Evolutionary conservation across 139 green algal species (phyloP), one percentile per base, ranked within the genome.

Genomic region (Tetratostichococcus sp.): DNA sequence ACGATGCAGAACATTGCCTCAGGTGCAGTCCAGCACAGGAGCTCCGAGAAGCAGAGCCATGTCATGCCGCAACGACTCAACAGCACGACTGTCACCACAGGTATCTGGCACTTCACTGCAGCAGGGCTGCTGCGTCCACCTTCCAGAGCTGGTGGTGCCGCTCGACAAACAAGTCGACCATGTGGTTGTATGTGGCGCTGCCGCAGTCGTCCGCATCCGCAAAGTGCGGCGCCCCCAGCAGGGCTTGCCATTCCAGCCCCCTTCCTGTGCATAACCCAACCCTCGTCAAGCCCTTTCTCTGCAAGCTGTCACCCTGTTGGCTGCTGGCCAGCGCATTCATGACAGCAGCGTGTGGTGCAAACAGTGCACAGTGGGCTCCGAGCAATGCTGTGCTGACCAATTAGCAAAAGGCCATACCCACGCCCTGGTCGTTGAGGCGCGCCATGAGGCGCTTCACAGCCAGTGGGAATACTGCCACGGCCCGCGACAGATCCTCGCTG

Each of bases 61-160:
- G n/a, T n/a, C n/a, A 25, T 11, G 14, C 58, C 22, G 25, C 23
- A n/a, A 66, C 19, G 11, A 30, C 23, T 66, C 58, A 66, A 66
- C 23, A 31, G 19, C 58, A 66, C 14, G n/a, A 30, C 14, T 30
- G 8, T 11, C 22, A 25, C 58, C 58, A n/a, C 4, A 4, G 4
- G 58, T n/a, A 25, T 66, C n/a, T 19, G 58, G 58, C 23, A n/a
- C n/a, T n/a, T n/a, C n/a, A n/a, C n/a, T n/a, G n/a, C n/a, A n/a
- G n/a, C n/a, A n/a, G n/a, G n/a, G n/a, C n/a, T n/a, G n/a, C n/a
- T n/a, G n/a, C n/a, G n/a, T n/a, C n/a, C n/a, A 84, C 79, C 79
- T 96, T 94, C 92, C 93, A 98, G 66, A 98, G 83, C 66, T 90
- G 35, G 35, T 89, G 80, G 67, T 91, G 89, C 62, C 93, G 86